These are phyloP conservation scores for Xanthoceras sorbifolium DNA, from an alignment of 345 rosid species.

Conservation along the genomic window DNA sequence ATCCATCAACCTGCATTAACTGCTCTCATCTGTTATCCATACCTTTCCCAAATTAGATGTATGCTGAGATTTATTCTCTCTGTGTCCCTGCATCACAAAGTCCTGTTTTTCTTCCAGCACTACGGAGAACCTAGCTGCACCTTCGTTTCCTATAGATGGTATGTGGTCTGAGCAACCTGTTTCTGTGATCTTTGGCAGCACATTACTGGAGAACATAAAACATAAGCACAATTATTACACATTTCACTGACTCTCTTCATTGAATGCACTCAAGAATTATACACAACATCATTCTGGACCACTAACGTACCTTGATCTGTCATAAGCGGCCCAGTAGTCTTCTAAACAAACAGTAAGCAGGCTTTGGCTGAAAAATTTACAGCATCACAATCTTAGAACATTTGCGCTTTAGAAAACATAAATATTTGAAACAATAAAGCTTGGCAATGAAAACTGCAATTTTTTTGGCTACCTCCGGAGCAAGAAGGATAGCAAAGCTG, in stretches of 20 bases:
- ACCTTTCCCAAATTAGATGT: conserved; percentile 33
- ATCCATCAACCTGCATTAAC: background rate
- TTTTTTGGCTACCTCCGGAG: conserved; percentile 47
- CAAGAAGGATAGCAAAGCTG: conserved; percentile 54
- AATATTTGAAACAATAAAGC: background rate
- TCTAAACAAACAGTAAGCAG: conserved; percentile 56
- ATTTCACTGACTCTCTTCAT: background rate
- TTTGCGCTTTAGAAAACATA: background rate
- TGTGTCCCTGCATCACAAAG: conserved; percentile 24
- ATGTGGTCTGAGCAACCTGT: conserved; percentile 25
- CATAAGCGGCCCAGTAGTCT: conserved; percentile 67
- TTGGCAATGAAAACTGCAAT: background rate
- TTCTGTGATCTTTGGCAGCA: conserved; percentile 39
- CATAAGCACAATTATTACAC: background rate
- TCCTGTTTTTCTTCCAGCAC: conserved; percentile 35
- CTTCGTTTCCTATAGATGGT: conserved; percentile 15
- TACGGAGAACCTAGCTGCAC: conserved; percentile 22
- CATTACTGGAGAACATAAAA: conserved; percentile 33
- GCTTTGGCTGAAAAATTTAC: conserved; percentile 51
- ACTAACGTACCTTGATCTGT: conserved; percentile 49
- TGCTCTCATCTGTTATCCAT: background rate
- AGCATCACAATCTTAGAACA: conserved; percentile 13
- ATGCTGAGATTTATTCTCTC: conserved; percentile 19
- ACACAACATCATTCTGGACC: background rate
- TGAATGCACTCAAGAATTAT: background rate